Evolutionary conservation across 371 early-diverging fungal genomes (phyloP).

Genomic region (Rhizopus arrhizus): DNA sequence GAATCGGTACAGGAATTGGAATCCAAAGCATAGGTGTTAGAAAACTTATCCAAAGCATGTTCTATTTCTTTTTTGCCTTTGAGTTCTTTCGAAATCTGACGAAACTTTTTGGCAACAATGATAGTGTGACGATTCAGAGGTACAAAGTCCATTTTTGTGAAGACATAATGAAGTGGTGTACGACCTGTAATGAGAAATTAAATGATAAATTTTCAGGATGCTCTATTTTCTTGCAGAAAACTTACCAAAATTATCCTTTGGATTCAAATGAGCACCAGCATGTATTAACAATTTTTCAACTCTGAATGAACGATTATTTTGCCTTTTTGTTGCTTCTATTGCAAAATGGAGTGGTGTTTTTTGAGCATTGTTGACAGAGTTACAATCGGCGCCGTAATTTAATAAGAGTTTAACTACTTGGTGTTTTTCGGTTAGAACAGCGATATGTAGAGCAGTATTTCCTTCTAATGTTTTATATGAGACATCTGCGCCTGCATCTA

Average conservation of each 20-base stretch:
- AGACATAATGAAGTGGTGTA: constrained; percentile 60
- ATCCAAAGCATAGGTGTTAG: constrained; percentile 6
- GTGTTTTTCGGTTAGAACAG: constrained; percentile 43
- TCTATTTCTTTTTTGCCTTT: constrained; percentile 16
- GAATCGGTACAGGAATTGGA: not conserved
- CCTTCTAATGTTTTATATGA: constrained; percentile 12
- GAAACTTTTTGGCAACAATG: constrained; percentile 17
- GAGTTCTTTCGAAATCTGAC: constrained; percentile 21
- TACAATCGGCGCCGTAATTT: constrained; percentile 39
- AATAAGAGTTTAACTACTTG: constrained; percentile 46
- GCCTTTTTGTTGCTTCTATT: constrained; percentile 47
- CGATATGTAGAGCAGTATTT: constrained; percentile 46
- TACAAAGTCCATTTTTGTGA: constrained; percentile 39
- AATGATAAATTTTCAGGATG: not conserved
- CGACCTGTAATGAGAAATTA: constrained; percentile 37
- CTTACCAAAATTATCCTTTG: constrained; percentile 48
- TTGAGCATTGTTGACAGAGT: constrained; percentile 25
- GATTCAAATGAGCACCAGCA: constrained; percentile 51
- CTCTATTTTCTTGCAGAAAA: not conserved
- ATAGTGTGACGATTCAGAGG: constrained; percentile 45
- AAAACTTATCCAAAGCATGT: constrained; percentile 10
- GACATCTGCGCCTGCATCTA: constrained; percentile 28
- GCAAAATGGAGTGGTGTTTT: constrained; percentile 62
- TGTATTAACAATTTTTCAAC: constrained; percentile 53
- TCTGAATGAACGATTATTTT: constrained; percentile 56